Percentiles rank a stretch among this genome's conserved stretches.
These are phyloP conservation scores for Durio zibethinus DNA, from an alignment of 345 rosid species.

Conservation along the genomic window DNA sequence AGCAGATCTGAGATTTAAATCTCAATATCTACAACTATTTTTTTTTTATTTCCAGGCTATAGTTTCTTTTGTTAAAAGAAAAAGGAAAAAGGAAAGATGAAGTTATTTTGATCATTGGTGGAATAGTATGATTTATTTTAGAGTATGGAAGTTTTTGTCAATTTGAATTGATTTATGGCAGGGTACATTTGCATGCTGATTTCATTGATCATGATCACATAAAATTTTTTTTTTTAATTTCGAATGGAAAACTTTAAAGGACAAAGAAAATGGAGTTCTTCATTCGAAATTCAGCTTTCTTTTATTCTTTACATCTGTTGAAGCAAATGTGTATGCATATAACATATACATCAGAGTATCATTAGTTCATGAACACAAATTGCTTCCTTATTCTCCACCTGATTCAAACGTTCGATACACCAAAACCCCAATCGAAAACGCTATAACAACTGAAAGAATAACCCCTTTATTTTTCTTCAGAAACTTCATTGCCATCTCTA, in stretches of 20 bases:
- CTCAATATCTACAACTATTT: no score
- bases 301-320: not conserved
- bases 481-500: constrained; percentile 12
- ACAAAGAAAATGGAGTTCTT: not conserved
- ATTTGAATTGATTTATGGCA: not conserved
- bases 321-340: not conserved
- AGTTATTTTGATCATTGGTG: not conserved
- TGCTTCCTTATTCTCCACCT: not conserved
- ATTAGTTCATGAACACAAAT: not conserved
- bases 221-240: not conserved
- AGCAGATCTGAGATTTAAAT: no score
- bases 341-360: not conserved
- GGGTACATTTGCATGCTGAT: not conserved
- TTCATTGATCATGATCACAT: not conserved
- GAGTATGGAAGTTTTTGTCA: not conserved
- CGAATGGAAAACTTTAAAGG: not conserved
- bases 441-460: not conserved
- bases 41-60: no score
- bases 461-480: constrained; percentile 2
- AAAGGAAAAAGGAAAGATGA: not conserved
- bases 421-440: not conserved
- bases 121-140: not conserved
- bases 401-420: constrained; percentile 8
- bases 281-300: not conserved
- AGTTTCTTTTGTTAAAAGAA: no score